Evolutionary conservation across 371 early-diverging fungal species (phyloP), one percentile per base, ranked within the genome.

Genomic region (Mortierella polycephala): DNA sequence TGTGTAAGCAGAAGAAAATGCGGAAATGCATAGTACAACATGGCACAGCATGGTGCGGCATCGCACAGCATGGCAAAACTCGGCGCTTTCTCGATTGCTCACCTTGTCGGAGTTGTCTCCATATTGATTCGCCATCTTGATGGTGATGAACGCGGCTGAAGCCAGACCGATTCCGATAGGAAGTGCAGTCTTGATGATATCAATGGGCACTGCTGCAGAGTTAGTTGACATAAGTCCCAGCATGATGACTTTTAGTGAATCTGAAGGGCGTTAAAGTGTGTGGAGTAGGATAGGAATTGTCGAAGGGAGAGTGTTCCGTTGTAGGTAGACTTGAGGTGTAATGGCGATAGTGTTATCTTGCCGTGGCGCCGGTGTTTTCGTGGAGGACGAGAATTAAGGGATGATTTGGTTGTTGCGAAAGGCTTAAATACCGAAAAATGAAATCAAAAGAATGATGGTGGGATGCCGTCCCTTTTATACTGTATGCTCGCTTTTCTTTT

Each of bases 121-220:
- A 18, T 44, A 10, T 11, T 53, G 60, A 11, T 40, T 16, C 21
- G 37, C 21, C 16, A 66, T 39, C 39, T 73, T 71, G 21, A 64
- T 9, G 10, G 80, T 41, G 46, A 79, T 62, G 45, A 56, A 69
- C 1, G 68, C 80, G 0, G 64, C 80, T 2, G 80, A 73, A 47
- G 67, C 74, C 13, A 73, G 49, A 7, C 80, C 80, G 47, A 79
- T 55, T 18, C 73, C 70, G 30, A 79, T 46, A 20, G 80, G 80
- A 4, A 79, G 14, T 1, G 60, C 66, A 10, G 55, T 49, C 61
- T 59, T 79, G 37, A 79, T 45, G 18, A 62, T 42, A 8, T 72
- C 74, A 5, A 50, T 21, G 0, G 77, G 64, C 7, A 30, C 23
- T 5, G 60, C 20, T 0, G n/a, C 42, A 3, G 77, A 18, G 14